phyloP scores from a whole-genome alignment of 1,284 basidiomycete genomes.

The Neotropicomus parvogracilis region DNA sequence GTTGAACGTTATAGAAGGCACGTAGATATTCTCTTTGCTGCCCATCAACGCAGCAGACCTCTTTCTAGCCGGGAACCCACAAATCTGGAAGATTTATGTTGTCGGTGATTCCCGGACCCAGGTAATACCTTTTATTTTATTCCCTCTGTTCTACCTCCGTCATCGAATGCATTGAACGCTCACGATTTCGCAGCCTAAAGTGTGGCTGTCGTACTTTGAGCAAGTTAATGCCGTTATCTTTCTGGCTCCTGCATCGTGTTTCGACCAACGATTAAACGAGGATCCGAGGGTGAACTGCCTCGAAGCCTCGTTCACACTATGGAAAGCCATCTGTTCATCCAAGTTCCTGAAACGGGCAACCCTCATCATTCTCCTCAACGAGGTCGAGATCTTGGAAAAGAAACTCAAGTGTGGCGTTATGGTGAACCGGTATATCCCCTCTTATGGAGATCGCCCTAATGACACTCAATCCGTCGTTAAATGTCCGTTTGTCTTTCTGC shows the following conservation, averaged over 20 bases:
- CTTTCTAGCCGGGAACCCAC: conserved; percentile 27
- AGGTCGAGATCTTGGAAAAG: conserved; percentile 56
- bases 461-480: conserved; percentile 38
- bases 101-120: conserved; percentile 56
- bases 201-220: conserved; percentile 70
- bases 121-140: conserved; percentile 32
- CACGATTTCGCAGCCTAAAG: conserved; percentile 42
- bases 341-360: conserved; percentile 53
- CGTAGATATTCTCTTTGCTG: conserved; percentile 4
- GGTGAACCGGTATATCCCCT: conserved; percentile 54
- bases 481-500: conserved; percentile 34
- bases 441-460: conserved; percentile 59
- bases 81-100: conserved; percentile 50
- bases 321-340: conserved; percentile 59
- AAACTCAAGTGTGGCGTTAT: conserved; percentile 55
- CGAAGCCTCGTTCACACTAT: conserved; percentile 62
- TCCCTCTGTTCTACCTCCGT: neutral
- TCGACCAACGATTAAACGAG: conserved; percentile 66
- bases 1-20: conserved; percentile 47
- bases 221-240: conserved; percentile 69
- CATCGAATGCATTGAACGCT: neutral
- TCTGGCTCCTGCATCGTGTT: conserved; percentile 64
- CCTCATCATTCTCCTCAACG: conserved; percentile 62
- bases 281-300: conserved; percentile 58
- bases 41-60: neutral